phyloP scores from a whole-genome alignment of 306 rosid species.

The Rubus parviflorus region DNA sequence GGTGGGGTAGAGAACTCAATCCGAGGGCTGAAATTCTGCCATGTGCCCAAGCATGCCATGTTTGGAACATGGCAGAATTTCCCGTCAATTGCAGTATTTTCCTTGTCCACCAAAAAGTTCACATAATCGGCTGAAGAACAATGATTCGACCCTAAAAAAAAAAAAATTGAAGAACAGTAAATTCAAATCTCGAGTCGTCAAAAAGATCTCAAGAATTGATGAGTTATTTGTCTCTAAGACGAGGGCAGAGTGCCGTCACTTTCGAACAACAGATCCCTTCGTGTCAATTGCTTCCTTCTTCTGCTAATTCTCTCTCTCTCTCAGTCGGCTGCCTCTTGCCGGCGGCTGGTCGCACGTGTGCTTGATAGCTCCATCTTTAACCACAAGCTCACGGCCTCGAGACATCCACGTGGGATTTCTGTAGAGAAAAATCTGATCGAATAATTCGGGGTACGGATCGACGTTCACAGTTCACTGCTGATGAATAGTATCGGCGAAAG shows the following conservation, averaged over 20 bases:
- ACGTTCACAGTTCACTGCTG: not conserved
- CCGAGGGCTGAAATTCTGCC: too few species aligned
- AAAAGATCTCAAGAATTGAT: too few species aligned
- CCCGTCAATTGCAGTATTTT: not conserved
- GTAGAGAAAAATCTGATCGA: not conserved
- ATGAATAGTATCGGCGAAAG: not conserved
- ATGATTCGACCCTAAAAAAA: too few species aligned
- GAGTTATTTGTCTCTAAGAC: too few species aligned
- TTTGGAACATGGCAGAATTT: too few species aligned
- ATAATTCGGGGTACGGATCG: too few species aligned
- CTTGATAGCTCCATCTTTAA: not conserved
- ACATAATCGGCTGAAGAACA: not conserved
- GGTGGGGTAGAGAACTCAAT: too few species aligned
- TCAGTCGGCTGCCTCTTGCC: conserved; percentile 17
- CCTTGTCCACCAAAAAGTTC: not conserved
- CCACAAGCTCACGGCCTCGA: not conserved
- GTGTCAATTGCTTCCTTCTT: not conserved
- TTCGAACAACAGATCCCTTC: not conserved
- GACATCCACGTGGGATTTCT: not conserved
- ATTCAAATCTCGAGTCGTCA: not conserved
- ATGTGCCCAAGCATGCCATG: too few species aligned
- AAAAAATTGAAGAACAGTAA: too few species aligned
- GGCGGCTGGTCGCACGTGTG: conserved; percentile 29
- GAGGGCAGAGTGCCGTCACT: not conserved
- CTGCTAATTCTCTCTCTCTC: not conserved